Base-by-base conservation (phyloP, 306 rosid species). In the Gastrolobium villosum region DNA sequence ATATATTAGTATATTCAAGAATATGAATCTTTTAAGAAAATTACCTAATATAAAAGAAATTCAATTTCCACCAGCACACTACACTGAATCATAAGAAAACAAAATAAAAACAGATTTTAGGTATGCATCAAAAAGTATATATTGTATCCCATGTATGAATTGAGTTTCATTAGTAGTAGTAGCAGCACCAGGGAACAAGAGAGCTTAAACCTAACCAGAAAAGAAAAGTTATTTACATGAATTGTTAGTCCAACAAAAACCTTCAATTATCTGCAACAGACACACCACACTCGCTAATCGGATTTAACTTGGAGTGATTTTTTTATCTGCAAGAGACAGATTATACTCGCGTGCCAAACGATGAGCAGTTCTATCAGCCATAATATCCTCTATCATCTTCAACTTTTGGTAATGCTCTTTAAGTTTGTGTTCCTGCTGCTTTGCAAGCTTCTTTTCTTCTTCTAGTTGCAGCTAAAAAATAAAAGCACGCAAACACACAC, bases 381-480 rank as follows among this genome's bases (percentile, higher is more conserved):
- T 65, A 34, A 94, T 81, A 30, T 79, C 62, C 0, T 89, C 88
- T 30, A 94, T 71, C 77, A 83, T 67, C 81, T 80, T 92, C 32
- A 77, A 86, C 87, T 92, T 94, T 59, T 79, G 84, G 76, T 86
- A 79, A 75, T 84, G 84, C 70, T 52, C 59, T 52, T 81, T 82
- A 13, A 92, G 88, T 7, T 77, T 34, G 2, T 77, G 89, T 30
- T 45, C 60, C 81, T 94, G 99, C 90, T 85, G 87, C 74, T 70
- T 52, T 4, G 88, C 84, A 20, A 94, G 93, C 78, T 89, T 82
- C 88, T 83, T 90, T 75, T 92, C 95, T 57, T 88, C 93, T 65
- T 80, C 26, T 6, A 84, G 66, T 73, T 80, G 88, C 37, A 82
- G 66, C 97, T 94, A 46, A 75, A 46, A 31, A 54, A 53, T 28